Base-by-base conservation (phyloP, 331 rosid genomes). In the Malus hybrid region DNA sequence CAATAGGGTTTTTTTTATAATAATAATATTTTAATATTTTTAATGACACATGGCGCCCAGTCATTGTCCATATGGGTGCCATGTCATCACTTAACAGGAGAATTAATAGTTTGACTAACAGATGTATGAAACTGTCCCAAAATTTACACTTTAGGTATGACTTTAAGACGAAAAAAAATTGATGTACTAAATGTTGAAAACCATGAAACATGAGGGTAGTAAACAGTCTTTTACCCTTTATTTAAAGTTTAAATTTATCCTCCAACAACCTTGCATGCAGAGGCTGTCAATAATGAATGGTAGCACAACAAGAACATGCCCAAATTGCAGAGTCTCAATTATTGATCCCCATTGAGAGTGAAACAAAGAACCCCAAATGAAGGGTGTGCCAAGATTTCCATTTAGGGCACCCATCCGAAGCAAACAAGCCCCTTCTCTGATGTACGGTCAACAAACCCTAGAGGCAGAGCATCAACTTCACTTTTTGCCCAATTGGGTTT, bases 231-330 rank as follows among this genome's bases (percentile, higher is more conserved):
- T 24, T 24, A 24, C 24, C 24, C 24, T 24, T 24, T 24, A 24
- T 24, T 24, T 24, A 24, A 24, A 24, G 24, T 24, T 24, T 24
- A 24, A 24, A 24, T 24, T 75, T 78, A 29, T 78, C 84, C 71
- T 69, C 88, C 73, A 84, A 39, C 61, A 82, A 19, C 79, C 84
- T 87, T 63, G 87, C 85, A 80, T 69, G 75, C n/a, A 84, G 18
- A 50, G 80, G 83, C 66, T 87, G 85, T 84, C 86, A 11, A 57
- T 0, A 1, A 59, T 33, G 2, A 87, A 28, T 59, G 87, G 85
- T 6, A 82, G 67, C 13, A 69, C 75, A 69, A 82, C 71, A 24
- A 80, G 85, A 10, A 39, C 48, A 63, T 69, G 81, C 18, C 77
- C 90, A 67, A 82, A 80, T 29, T 80, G 80, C 52, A 84, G 65